Evolutionary conservation across 768 basidiomycete species (phyloP).

Genomic region (Podaxis sp.): DNA sequence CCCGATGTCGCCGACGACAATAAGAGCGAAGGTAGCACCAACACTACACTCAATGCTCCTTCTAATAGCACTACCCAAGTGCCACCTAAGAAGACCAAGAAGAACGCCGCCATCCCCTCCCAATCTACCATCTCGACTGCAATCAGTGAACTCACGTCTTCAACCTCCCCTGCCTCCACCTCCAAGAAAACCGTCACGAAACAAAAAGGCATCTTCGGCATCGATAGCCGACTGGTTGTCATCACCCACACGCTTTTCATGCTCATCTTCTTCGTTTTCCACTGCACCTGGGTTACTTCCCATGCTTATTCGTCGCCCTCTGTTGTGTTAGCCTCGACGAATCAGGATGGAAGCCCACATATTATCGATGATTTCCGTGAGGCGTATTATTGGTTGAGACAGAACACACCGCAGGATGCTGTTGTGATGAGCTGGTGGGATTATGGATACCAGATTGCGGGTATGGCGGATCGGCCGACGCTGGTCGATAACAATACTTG

Average conservation of each 20-base stretch:
- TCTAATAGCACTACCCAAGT: conserved; percentile 22
- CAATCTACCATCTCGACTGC: conserved; percentile 25
- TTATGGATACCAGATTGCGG: conserved; percentile 99
- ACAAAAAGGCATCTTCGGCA: conserved; percentile 69
- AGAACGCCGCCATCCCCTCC: conserved; percentile 30
- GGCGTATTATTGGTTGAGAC: conserved; percentile 97
- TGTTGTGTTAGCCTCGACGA: conserved; percentile 82
- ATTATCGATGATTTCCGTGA: conserved; percentile 99
- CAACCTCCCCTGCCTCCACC: conserved; percentile 30
- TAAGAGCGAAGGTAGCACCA: conserved; percentile 21
- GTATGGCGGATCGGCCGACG: conserved; percentile 96
- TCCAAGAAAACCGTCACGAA: conserved; percentile 31
- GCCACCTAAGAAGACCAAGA: conserved; percentile 58
- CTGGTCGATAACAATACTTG: conserved; percentile 99
- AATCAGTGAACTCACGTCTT: conserved; percentile 38
- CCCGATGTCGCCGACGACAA: conserved; percentile 41
- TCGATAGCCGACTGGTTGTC: conserved; percentile 78
- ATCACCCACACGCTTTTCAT: conserved; percentile 71
- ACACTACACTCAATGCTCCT: conserved; percentile 2
- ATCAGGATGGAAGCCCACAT: conserved; percentile 81
- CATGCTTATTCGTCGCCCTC: conserved; percentile 96
- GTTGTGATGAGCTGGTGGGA: conserved; percentile 99
- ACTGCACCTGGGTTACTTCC: conserved; percentile 96
- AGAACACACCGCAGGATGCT: conserved; percentile 88
- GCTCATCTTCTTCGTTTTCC: conserved; percentile 87